Percentiles rank a stretch among this genome's conserved stretches.
Evolutionary conservation across 352 stramenopile species (phyloP).

Genomic region (Phytophthora chlamydospora): DNA sequence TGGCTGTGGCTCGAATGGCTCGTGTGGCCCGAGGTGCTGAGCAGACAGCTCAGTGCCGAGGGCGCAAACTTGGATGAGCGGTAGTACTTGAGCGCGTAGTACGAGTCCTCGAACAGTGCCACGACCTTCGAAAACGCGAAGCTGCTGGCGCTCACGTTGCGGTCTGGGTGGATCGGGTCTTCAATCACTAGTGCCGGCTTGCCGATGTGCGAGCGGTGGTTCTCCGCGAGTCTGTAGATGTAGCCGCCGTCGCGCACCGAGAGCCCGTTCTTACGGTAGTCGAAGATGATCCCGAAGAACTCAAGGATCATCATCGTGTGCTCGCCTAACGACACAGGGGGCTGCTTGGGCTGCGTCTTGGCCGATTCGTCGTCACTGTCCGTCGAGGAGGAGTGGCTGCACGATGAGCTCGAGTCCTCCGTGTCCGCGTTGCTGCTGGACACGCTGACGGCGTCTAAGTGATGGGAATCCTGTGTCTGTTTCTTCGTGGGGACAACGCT

Average conservation of each 20-base stretch:
- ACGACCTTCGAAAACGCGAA: slow-evolving; percentile 89
- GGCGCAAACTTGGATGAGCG: slow-evolving; percentile 75
- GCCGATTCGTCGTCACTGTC: slow-evolving; percentile 65
- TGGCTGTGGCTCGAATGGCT: slow-evolving; percentile 35
- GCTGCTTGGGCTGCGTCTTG: slow-evolving; percentile 13
- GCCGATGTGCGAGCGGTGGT: slow-evolving; percentile 45
- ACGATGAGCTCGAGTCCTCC: slow-evolving; percentile 71
- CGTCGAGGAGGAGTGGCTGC: slow-evolving; percentile 48
- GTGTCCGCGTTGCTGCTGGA: slow-evolving; percentile 84
- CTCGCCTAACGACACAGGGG: slow-evolving; percentile 61
- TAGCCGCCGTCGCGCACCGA: slow-evolving; percentile 88
- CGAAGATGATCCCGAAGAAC: slow-evolving; percentile 87
- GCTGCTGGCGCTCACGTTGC: slow-evolving; percentile 88
- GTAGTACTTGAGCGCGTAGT: slow-evolving; percentile 87
- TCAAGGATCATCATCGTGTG: slow-evolving; percentile 83
- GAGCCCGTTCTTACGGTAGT: slow-evolving; percentile 84
- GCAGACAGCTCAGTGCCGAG: slow-evolving; percentile 80
- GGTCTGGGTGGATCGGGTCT: slow-evolving; percentile 87
- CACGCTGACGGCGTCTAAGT: slow-evolving; percentile 66
- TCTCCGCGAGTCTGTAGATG: slow-evolving; percentile 81
- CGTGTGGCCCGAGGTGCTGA: slow-evolving; percentile 70
- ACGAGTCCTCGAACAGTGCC: slow-evolving; percentile 85
- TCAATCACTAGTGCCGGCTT: slow-evolving; percentile 88
- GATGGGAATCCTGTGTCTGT: slow-evolving; percentile 9
- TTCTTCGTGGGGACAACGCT: slow-evolving; percentile 14